Conservation (phyloP, 352 stramenopile species). For the Phytophthora syringae region DNA sequence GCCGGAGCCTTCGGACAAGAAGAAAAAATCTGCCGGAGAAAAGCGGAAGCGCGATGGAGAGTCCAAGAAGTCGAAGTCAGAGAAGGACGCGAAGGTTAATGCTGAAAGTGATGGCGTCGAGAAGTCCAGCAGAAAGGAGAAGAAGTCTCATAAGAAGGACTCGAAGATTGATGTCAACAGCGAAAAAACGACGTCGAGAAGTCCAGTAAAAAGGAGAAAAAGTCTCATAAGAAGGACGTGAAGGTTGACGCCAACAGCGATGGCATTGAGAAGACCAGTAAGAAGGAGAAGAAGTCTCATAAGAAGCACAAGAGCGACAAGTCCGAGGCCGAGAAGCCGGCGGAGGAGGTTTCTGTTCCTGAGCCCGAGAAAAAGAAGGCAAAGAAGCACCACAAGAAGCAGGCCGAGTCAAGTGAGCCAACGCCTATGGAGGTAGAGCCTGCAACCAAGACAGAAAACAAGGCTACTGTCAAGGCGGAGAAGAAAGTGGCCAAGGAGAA, state of each 20-base stretch:
- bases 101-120: constrained; percentile 13
- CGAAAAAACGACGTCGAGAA: not conserved
- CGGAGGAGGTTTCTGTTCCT: constrained; percentile 2
- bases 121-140: constrained; percentile 29
- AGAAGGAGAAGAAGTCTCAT: constrained; percentile 38
- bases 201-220: no score
- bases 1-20: constrained; percentile 20
- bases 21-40: constrained; percentile 28
- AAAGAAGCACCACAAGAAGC: constrained; percentile 29
- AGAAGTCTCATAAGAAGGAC: constrained; percentile 42
- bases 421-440: constrained; percentile 34
- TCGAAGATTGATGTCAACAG: constrained; percentile 2
- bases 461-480: constrained; percentile 26
- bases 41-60: constrained; percentile 40
- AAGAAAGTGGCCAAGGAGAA: constrained; percentile 39
- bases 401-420: constrained; percentile 6
- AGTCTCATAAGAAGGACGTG: no score
- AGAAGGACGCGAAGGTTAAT: constrained; percentile 10
- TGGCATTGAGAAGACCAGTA: constrained; percentile 19
- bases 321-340: constrained; percentile 2
- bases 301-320: constrained; percentile 45
- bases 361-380: constrained; percentile 31
- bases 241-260: not conserved
- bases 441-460: constrained; percentile 16
- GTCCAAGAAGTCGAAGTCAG: constrained; percentile 14